These are phyloP conservation scores for Vigna unguiculata DNA, from an alignment of 306 rosid genomes.

Conservation along the genomic window DNA sequence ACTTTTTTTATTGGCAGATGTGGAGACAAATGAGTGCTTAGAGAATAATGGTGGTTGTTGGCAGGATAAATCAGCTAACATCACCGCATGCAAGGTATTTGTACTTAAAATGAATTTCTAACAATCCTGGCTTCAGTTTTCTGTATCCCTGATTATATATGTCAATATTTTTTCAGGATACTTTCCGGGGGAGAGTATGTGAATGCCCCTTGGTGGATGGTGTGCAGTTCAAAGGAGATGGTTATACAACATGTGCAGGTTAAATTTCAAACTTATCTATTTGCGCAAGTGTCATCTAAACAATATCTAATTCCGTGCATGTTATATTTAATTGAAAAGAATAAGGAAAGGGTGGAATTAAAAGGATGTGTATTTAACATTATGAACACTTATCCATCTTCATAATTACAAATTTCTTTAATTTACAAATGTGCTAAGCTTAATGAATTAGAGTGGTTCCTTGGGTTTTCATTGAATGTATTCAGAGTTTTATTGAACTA, in stretches of 20 bases:
- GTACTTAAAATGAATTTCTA: constrained; percentile 34
- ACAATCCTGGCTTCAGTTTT: constrained; percentile 19
- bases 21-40: constrained; percentile 98
- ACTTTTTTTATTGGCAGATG: constrained; percentile 62
- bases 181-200: constrained; percentile 98
- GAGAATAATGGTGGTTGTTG: constrained; percentile 96
- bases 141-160: constrained; percentile 24
- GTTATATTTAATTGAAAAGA: constrained; percentile 16
- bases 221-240: constrained; percentile 99
- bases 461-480: not conserved
- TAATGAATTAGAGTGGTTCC: not conserved
- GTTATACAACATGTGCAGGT: constrained; percentile 92
- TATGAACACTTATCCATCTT: constrained; percentile 6
- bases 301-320: not conserved
- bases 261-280: constrained; percentile 24
- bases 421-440: not conserved
- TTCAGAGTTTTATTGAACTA: constrained; percentile 39
- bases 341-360: constrained; percentile 7
- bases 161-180: constrained; percentile 69
- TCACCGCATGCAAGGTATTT: constrained; percentile 97
- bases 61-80: constrained; percentile 79
- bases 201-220: constrained; percentile 97
- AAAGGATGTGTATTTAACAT: constrained; percentile 6
- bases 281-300: constrained; percentile 14
- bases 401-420: not conserved